Base-by-base conservation (phyloP, 2,329 filamentous ascomycete species). In the Ophiocordyceps polyrhachis-furcata region DNA sequence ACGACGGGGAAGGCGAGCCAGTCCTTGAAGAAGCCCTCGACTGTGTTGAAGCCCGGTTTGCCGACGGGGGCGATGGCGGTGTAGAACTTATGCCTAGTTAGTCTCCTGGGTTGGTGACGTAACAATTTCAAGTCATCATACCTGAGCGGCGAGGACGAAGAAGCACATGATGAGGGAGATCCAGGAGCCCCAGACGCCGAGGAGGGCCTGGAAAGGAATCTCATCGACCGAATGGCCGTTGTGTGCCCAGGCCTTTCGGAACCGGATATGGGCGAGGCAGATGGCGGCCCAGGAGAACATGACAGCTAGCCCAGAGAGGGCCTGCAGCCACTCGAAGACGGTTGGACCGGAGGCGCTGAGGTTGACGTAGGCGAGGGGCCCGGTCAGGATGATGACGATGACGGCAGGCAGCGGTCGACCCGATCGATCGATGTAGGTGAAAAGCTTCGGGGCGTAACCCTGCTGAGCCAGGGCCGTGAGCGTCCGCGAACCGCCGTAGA, bases 251-350 rank as follows among this genome's bases (percentile, higher is more conserved):
- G 75, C 78, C 5, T 54, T 50, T 35, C 78, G 75, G 69, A 80
- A 81, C n/a, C 77, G 76, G 51, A 81, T 78, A 53, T 81, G 77
- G 1, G 73, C 70, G 17, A 77, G 56, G 56, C 75, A 79, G 52
- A 82, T 79, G 41, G 71, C 75, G 20, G 68, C 74, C 77, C 77
- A 82, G 15, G 76, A 74, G 58, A 80, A 81, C 41, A 81, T 67
- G 21, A 74, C 69, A 13, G 71, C 70, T 2, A 81, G 67, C 45
- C 74, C 77, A 3, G 76, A 79, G 13, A 81, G 63, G 6, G 77
- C 73, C 23, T 75, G 68, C 2, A 82, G 69, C 78, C 78, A 81
- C 49, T 73, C 67, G 45, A 82, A 79, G 14, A 80, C 69, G 0
- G 62, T 57, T 5, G 60, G 55, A 40, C 74, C 74, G 0, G 62